phyloP scores from a whole-genome alignment of 768 basidiomycete species.

The Lentinus tigrinus region DNA sequence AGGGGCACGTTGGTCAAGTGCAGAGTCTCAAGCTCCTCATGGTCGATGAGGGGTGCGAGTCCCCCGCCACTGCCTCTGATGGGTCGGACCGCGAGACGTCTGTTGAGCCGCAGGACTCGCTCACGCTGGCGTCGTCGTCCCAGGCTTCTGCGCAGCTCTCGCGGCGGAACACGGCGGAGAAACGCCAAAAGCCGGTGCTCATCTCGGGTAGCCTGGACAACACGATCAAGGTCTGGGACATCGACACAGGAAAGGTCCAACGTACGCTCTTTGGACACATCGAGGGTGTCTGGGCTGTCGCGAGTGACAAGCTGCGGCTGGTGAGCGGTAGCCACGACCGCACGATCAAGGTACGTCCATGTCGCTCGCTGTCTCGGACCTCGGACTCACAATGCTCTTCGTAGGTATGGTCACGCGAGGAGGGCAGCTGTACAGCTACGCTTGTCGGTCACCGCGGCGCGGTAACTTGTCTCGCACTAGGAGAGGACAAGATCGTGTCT shows the following conservation, averaged over 20 bases:
- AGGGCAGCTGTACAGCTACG: constrained; percentile 83
- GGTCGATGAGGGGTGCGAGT: constrained; percentile 50
- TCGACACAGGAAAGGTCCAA: constrained; percentile 75
- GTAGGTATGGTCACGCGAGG: constrained; percentile 92
- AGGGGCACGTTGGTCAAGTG: constrained; percentile 92
- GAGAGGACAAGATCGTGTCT: constrained; percentile 96
- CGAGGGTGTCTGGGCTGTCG: constrained; percentile 97
- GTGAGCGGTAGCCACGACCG: constrained; percentile 94
- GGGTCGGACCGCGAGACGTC: constrained; percentile 12
- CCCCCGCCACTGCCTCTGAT: constrained; percentile 24
- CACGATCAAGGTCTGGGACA: constrained; percentile 95
- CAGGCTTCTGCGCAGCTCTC: constrained; percentile 3
- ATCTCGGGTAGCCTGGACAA: constrained; percentile 93
- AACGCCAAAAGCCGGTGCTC: constrained; percentile 60
- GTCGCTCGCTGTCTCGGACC: background rate
- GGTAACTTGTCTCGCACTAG: constrained; percentile 85
- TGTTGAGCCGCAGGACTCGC: background rate
- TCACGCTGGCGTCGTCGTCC: background rate
- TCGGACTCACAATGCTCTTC: background rate
- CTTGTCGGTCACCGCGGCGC: constrained; percentile 93
- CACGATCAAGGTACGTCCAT: constrained; percentile 81
- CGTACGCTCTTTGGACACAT: constrained; percentile 95
- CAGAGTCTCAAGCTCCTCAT: constrained; percentile 84
- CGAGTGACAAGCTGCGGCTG: constrained; percentile 86
- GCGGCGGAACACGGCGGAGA: constrained; percentile 6